Evolutionary conservation across 2,329 filamentous ascomycete genomes (phyloP), one percentile per base, ranked within the genome.

Genomic region (Trichoderma aggressivum): DNA sequence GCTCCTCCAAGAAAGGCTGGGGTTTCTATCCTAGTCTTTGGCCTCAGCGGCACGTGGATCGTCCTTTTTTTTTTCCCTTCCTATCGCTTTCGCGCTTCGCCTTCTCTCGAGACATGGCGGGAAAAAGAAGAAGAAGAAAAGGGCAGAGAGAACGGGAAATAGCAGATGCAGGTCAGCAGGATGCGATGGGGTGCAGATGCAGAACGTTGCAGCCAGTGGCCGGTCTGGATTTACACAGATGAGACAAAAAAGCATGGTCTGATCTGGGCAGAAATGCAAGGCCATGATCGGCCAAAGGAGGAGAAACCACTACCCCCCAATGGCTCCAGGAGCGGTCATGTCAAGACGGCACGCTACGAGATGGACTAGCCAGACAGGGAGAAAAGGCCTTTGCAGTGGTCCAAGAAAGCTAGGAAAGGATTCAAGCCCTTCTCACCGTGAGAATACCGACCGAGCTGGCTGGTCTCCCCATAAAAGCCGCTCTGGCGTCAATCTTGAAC

Each of bases 401-500:
- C 55, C n/a, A 50, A 21, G 18, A 21, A 21, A 12, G 18, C 43
- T 21, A 50, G 43, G 43, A 50, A 50, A 53, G 47, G 47, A 53
- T 53, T 53, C 47, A 24, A 24, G 12, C 47, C 47, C 47, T 53
- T 11, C 24, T 16, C 21, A 50, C 47, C n/a, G 21, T 53, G 21
- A 53, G 47, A 53, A 53, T 53, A 63, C 60, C 60, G 60, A 50
- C 36, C 60, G 36, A 32, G 39, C 36, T 32, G 39, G 60, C 36
- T 47, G 36, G 60, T 43, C 47, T 63, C 34, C 24, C 24, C 34
- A 30, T 50, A 50, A 50, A 50, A 62, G 60, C 60, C 60, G 60
- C 60, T 63, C 43, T 63, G 60, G 60, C 28, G 60, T 63, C 36
- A 63, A 63, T 63, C 60, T 63, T 47, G 43, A 63, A 47, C 18